These are phyloP conservation scores for Limnanthes douglasii DNA, from an alignment of 345 rosid species.

Conservation along the genomic window DNA sequence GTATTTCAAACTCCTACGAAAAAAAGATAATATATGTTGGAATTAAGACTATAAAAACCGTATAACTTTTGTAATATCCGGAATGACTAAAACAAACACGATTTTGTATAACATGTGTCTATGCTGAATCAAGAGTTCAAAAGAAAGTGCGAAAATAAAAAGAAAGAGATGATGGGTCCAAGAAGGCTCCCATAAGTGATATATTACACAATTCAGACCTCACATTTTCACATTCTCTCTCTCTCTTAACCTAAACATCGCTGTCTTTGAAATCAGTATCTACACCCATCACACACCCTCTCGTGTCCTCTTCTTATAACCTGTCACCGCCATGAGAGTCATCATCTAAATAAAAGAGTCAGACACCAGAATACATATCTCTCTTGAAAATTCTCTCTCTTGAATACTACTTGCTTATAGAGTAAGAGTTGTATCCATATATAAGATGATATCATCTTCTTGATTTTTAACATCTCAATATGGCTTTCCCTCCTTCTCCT, in stretches of 20 bases:
- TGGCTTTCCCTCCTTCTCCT: constrained; percentile 69
- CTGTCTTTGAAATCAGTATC: constrained; percentile 19
- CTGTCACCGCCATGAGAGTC: constrained; percentile 16
- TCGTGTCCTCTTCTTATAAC: constrained; percentile 16
- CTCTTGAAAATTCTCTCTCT: no score
- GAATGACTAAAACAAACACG: no score
- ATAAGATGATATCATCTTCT: constrained; percentile 5
- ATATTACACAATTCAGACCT: constrained; percentile 16
- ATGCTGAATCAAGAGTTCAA: not conserved
- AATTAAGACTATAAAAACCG: no score
- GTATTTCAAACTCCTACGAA: no score
- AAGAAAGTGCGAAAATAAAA: constrained; percentile 12
- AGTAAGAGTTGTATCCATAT: constrained; percentile 14
- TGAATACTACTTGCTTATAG: no score
- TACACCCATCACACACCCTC: constrained; percentile 18
- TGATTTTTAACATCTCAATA: constrained; percentile 9
- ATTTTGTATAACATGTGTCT: no score
- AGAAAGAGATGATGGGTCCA: constrained; percentile 31
- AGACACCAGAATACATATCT: no score
- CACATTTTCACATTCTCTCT: constrained; percentile 10
- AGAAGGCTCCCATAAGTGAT: constrained; percentile 17
- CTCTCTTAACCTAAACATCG: constrained; percentile 14
- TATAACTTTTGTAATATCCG: no score
- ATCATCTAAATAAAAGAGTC: no score
- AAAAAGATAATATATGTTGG: no score